Base-by-base conservation (phyloP, 495 filamentous ascomycete species). In the Penicillium argentinense region DNA sequence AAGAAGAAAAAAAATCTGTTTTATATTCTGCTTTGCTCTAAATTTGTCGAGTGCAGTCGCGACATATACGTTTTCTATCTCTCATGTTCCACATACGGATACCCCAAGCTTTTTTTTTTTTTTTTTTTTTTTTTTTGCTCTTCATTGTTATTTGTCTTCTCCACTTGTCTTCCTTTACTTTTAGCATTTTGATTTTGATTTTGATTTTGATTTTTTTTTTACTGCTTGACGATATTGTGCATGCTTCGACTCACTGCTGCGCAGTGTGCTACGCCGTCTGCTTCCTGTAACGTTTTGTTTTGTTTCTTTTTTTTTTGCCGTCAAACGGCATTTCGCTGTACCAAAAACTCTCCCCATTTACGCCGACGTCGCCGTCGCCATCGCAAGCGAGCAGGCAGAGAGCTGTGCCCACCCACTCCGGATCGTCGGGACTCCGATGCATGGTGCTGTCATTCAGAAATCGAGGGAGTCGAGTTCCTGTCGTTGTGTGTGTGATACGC, bases 221-320 rank as follows among this genome's bases (percentile, higher is more conserved):
- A 38, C 21, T 43, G 33, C 8, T 36, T 21, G 14, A 36, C 17
- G 28, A 37, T 30, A 34, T 40, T 27, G 34, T n/a, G 26, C 30
- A 27, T 17, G 29, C 26, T 13, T 12, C 22, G 36, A 22, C 21
- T 18, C 22, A 40, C 38, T 40, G 38, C 38, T 40, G 38, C 38
- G 38, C 38, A 40, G 38, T 40, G 38, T 40, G 4, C 21, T 36
- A 36, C 33, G 16, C 33, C 7, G 2, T 36, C 16, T 21, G 33
- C 23, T 24, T 46, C 30, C 24, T n/a, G n/a, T n/a, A n/a, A 26
- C 9, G 29, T 30, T 38, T 32, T 47, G 24, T 47, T 38, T 49
- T 24, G 47, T 53, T 50, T 47, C 17, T 37, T 49, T 51, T 28
- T 32, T 39, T 50, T n/a, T n/a, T n/a, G n/a, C n/a, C n/a, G n/a